Evolutionary conservation across 306 rosid genomes (phyloP).

Genomic region (Prosopis cineraria): DNA sequence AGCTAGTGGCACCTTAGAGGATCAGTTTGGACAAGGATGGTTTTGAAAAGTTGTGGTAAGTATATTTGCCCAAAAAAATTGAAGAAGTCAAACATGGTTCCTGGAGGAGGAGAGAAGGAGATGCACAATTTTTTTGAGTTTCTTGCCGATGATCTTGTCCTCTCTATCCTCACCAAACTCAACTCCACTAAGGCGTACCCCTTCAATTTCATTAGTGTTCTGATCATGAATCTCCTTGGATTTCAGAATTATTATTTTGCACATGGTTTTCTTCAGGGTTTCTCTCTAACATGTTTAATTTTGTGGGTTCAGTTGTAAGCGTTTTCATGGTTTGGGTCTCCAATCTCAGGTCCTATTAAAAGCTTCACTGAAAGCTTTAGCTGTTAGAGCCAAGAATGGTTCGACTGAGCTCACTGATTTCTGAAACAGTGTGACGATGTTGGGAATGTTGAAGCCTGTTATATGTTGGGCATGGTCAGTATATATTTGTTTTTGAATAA

Average conservation of each 20-base stretch:
- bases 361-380: constrained; percentile 59
- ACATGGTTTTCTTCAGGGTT: neutral
- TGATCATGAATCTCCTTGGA: constrained; percentile 32
- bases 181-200: constrained; percentile 61
- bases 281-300: constrained; percentile 16
- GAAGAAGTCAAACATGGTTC: constrained; percentile 1
- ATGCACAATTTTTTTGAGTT: constrained; percentile 62
- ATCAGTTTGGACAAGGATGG: constrained; percentile 24
- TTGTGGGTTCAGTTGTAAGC: constrained; percentile 63
- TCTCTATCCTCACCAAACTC: constrained; percentile 69
- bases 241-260: neutral
- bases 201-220: constrained; percentile 65
- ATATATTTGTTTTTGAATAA: neutral
- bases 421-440: constrained; percentile 80
- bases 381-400: constrained; percentile 68
- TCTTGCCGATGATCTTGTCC: constrained; percentile 84
- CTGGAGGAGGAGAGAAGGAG: too few species aligned
- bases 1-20: constrained; percentile 16
- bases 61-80: constrained; percentile 48
- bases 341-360: constrained; percentile 57
- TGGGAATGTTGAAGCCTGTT: constrained; percentile 82
- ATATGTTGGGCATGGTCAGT: constrained; percentile 93
- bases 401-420: constrained; percentile 74
- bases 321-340: constrained; percentile 60
- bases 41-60: neutral